Evolutionary conservation across 2,329 filamentous ascomycete species (phyloP).

Genomic region (Beauveria australis): DNA sequence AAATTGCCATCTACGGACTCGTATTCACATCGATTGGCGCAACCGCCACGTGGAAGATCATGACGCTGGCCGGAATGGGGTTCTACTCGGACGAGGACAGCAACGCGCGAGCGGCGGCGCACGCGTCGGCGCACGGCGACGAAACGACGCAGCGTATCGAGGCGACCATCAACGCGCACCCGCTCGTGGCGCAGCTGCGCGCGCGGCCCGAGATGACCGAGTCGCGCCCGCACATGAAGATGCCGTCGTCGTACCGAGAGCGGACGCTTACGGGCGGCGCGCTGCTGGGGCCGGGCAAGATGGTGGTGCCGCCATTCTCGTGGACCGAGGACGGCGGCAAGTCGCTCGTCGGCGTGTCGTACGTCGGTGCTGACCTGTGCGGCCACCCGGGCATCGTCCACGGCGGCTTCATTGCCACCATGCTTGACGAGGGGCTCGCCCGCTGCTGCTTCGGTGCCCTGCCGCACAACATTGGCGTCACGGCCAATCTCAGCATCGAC

Average conservation of each 20-base stretch:
- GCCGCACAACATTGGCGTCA: slow-evolving; percentile 78
- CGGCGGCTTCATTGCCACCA: slow-evolving; percentile 82
- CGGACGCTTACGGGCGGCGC: slow-evolving; percentile 79
- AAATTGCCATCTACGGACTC: slow-evolving; percentile 22
- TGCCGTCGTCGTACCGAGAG: slow-evolving; percentile 59
- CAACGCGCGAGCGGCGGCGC: slow-evolving; percentile 44
- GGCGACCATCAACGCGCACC: slow-evolving; percentile 64
- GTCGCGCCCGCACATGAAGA: slow-evolving; percentile 78
- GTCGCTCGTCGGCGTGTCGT: slow-evolving; percentile 62
- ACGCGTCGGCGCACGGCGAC: slow-evolving; percentile 41
- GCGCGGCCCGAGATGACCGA: slow-evolving; percentile 59
- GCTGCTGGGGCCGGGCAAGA: slow-evolving; percentile 63
- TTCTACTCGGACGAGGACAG: slow-evolving; percentile 60
- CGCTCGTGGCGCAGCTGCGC: slow-evolving; percentile 63
- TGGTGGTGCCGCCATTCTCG: slow-evolving; percentile 72
- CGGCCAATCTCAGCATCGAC: slow-evolving; percentile 74
- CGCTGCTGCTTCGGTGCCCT: slow-evolving; percentile 82
- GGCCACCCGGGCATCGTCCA: slow-evolving; percentile 89
- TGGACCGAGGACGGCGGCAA: slow-evolving; percentile 67
- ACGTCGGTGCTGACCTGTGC: slow-evolving; percentile 72
- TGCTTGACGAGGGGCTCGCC: slow-evolving; percentile 84
- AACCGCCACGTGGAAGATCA: slow-evolving; percentile 26
- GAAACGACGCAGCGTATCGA: slow-evolving; percentile 55
- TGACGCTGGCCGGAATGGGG: slow-evolving; percentile 27
- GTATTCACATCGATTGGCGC: slow-evolving; percentile 25